Evolutionary conservation across 495 filamentous ascomycete genomes (phyloP).

Genomic region (Aspergillus nanangensis): DNA sequence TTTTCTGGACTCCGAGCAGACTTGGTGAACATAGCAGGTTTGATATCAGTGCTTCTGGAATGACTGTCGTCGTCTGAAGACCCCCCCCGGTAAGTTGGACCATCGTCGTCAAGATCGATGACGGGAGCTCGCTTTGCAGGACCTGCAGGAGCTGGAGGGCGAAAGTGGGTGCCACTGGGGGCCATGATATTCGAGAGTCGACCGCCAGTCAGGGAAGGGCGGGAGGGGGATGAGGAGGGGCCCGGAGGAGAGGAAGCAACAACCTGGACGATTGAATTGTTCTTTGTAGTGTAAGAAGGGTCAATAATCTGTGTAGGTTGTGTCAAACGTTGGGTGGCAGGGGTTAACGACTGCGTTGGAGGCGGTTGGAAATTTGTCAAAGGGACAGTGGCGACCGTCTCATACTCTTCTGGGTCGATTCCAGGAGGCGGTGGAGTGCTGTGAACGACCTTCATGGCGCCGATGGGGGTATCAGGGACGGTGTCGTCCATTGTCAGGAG

Average conservation of each 20-base stretch:
- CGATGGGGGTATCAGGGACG: slow-evolving; percentile 43
- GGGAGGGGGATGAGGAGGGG: slow-evolving; percentile 43
- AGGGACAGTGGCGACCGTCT: slow-evolving; percentile 59
- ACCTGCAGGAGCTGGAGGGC: slow-evolving; percentile 42
- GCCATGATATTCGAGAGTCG: slow-evolving; percentile 61
- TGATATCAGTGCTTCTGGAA: slow-evolving; percentile 55
- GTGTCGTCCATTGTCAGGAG: slow-evolving; percentile 33
- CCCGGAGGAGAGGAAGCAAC: slow-evolving; percentile 74
- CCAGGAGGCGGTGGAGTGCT: slow-evolving; percentile 24
- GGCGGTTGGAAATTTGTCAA: slow-evolving; percentile 19
- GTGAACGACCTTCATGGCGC: slow-evolving; percentile 40
- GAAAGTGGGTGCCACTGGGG: slow-evolving; percentile 71
- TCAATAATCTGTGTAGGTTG: slow-evolving; percentile 71
- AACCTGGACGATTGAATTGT: slow-evolving; percentile 66
- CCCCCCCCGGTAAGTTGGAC: slow-evolving; percentile 49
- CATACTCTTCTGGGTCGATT: slow-evolving; percentile 44
- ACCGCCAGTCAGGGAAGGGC: slow-evolving; percentile 25
- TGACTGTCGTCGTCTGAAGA: slow-evolving; percentile 55
- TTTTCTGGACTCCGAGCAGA: slow-evolving; percentile 32
- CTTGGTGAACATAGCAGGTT: slow-evolving; percentile 59
- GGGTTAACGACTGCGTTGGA: slow-evolving; percentile 29
- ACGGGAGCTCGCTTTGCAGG: slow-evolving; percentile 34
- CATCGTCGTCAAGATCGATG: slow-evolving; percentile 52
- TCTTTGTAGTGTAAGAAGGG: slow-evolving; percentile 20
- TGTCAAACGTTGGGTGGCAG: slow-evolving; percentile 44